Evolutionary conservation across 2,329 filamentous ascomycete genomes (phyloP), one percentile per base, ranked within the genome.

Genomic region (Colletotrichum noveboracense): DNA sequence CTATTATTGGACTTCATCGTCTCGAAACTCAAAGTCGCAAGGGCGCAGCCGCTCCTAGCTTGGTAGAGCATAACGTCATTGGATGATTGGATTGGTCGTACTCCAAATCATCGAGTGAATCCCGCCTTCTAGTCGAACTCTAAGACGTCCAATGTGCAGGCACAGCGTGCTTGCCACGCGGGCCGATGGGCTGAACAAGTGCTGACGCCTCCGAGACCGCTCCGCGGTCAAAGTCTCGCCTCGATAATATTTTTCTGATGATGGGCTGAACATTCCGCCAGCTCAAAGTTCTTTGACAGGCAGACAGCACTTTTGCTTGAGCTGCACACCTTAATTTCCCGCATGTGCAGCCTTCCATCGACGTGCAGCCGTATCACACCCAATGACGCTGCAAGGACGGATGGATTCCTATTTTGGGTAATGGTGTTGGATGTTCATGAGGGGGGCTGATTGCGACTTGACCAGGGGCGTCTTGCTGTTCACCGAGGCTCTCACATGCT

Each of bases 401-500:
- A 62, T 28, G 32, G 48, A 61, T 55, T 71, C 52, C 72, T 48
- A 12, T 72, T 43, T 61, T 26, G 68, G 66, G 48, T 18, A 56
- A 26, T 62, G 55, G 38, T 56, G 62, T 75, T 62, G 60, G 14
- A 56, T n/a, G 60, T 30, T 55, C 26, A 38, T 62, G 62, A 72
- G 61, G 68, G 61, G 55, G 26, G 21, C 24, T 8, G n/a, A 66
- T 16, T 61, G 38, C 48, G 61, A 52, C 38, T 16, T 62, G 62
- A 34, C 36, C 68, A 34, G 62, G 68, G 68, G 30, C 61, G 5
- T 21, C 0, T 9, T 13, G 43, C 32, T 36, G n/a, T 55, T 73
- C 73, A 73, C 73, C 73, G 70, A 75, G 73, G 69, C 56, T 62
- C 43, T 21, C 56, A 32, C 36, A 67, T 58, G 69, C 72, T 72